Conservation (phyloP, 2,329 filamentous ascomycete genomes). For the Penicillium sp. region DNA sequence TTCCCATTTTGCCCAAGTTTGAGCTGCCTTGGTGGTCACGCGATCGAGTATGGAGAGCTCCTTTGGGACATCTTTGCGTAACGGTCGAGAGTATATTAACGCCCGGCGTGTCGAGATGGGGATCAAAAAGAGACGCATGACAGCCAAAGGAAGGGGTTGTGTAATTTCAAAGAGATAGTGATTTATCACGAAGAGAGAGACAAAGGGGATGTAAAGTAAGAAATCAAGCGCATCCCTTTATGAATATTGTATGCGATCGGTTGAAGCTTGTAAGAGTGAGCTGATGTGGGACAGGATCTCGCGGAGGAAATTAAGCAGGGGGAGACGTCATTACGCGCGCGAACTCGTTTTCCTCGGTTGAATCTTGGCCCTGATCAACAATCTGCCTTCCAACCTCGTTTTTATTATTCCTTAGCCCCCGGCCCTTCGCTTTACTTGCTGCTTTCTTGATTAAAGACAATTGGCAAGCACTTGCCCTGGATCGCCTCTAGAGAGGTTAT, state of each 20-base stretch:
- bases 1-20: conserved; percentile 86
- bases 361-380: conserved; percentile 3
- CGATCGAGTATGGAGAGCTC: conserved; percentile 66
- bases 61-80: conserved; percentile 57
- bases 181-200: not conserved
- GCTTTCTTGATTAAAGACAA: not conserved
- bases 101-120: conserved; percentile 89
- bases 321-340: conserved; percentile 29
- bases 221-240: not conserved
- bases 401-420: not conserved
- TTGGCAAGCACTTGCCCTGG: not conserved
- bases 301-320: conserved; percentile 11
- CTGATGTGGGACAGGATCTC: not conserved
- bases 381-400: conserved; percentile 6
- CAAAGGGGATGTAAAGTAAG: not conserved
- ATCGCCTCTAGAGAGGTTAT: conserved; percentile 17
- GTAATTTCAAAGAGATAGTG: not conserved
- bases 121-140: conserved; percentile 90
- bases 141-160: conserved; percentile 19
- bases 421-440: not conserved
- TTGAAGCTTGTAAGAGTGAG: not conserved
- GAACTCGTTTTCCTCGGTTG: not conserved
- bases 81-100: conserved; percentile 85
- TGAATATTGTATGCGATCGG: not conserved
- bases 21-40: conserved; percentile 67